Conservation (phyloP, 78 protist genomes). For the Mastigamoeba balamuthi region DNA sequence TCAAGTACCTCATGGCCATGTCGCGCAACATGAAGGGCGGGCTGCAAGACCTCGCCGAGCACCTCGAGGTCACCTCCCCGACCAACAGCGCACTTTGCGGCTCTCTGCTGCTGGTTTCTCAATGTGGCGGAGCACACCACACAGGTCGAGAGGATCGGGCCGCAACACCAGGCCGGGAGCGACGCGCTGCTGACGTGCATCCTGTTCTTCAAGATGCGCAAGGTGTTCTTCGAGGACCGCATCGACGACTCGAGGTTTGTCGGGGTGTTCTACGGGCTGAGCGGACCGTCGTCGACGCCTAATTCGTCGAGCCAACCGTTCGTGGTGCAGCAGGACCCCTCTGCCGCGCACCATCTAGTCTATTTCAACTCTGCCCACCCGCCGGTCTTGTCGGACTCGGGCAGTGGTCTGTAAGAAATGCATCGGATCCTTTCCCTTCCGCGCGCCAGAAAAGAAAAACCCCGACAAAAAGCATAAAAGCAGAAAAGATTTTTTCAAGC, state of each 20-base stretch:
- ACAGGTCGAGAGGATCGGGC: constrained; percentile 81
- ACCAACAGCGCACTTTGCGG: neutral
- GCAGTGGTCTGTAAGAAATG: no score
- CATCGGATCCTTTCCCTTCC: no score
- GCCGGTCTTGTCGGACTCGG: no score
- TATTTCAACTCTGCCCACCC: no score
- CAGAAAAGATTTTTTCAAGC: no score
- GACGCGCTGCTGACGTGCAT: constrained; percentile 83
- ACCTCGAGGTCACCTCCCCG: constrained; percentile 48
- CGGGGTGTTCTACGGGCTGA: constrained; percentile 55
- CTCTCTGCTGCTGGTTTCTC: neutral
- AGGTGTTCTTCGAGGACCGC: constrained; percentile 67
- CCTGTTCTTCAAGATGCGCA: constrained; percentile 83
- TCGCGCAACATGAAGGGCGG: constrained; percentile 85
- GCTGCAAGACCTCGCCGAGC: constrained; percentile 85
- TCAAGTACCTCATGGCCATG: constrained; percentile 78
- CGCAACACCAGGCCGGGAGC: constrained; percentile 96
- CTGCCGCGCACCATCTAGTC: no score
- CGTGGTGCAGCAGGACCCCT: no score
- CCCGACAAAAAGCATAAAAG: no score
- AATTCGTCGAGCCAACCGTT: no score
- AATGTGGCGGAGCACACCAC: neutral
- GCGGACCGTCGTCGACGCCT: no score
- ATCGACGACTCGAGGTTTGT: constrained; percentile 71
- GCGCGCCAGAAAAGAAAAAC: no score